phyloP scores from a whole-genome alignment of 2,329 filamentous ascomycete species.

The Chalaropsis thielavioides region DNA sequence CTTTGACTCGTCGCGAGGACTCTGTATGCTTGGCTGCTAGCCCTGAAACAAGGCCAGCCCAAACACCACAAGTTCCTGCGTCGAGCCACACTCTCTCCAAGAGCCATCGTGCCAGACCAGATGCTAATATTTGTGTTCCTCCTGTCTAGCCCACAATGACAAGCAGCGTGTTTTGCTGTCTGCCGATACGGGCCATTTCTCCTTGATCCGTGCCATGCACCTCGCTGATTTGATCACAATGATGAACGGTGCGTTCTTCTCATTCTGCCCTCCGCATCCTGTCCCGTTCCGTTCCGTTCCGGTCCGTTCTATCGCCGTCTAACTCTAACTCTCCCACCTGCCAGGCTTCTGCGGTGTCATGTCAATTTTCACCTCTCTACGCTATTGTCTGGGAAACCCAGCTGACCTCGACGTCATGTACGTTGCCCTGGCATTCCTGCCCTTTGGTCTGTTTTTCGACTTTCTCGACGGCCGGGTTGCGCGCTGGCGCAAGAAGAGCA shows the following conservation, averaged over 20 bases:
- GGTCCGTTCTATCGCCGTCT: background rate
- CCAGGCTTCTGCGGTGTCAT: constrained; percentile 72
- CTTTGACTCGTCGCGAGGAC: background rate
- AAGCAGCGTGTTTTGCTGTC: constrained; percentile 65
- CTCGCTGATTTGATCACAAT: constrained; percentile 74
- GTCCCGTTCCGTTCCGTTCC: background rate
- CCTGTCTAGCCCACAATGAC: constrained; percentile 39
- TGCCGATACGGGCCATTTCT: constrained; percentile 59
- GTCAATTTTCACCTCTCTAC: constrained; percentile 89
- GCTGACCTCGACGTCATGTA: constrained; percentile 56
- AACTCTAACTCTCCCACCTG: background rate
- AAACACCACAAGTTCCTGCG: too few relatives aligned
- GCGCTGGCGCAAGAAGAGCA: constrained; percentile 91
- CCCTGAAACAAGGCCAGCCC: too few relatives aligned
- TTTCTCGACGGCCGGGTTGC: constrained; percentile 96
- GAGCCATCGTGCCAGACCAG: too few relatives aligned
- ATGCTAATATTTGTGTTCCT: background rate
- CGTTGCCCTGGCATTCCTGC: constrained; percentile 72
- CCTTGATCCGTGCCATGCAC: constrained; percentile 53
- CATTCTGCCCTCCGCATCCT: background rate
- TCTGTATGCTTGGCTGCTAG: too few relatives aligned
- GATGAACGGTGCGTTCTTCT: constrained; percentile 46
- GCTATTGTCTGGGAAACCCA: constrained; percentile 70
- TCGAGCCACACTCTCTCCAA: background rate
- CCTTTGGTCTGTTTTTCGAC: constrained; percentile 91